phyloP scores from a whole-genome alignment of 768 basidiomycete species.

The Amanita rubescens region DNA sequence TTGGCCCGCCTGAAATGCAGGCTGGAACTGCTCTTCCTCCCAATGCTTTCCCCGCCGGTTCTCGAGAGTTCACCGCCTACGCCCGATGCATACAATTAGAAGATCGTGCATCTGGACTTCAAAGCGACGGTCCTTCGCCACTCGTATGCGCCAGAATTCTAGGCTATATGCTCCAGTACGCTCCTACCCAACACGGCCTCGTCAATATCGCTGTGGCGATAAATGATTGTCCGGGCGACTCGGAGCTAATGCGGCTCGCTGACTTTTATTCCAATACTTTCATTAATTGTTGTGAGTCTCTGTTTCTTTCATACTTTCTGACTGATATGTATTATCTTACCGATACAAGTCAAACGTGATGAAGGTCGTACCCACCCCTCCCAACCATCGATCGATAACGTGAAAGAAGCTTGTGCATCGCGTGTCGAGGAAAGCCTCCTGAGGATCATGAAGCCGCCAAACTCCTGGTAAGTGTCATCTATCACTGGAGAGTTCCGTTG shows the following conservation, averaged over 20 bases:
- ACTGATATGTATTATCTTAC: neutral
- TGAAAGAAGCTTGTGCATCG: neutral
- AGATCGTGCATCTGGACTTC: neutral
- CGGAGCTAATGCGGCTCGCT: neutral
- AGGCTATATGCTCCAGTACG: neutral
- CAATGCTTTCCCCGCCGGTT: neutral
- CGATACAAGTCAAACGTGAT: neutral
- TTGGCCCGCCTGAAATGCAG: no score
- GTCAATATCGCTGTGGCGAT: neutral
- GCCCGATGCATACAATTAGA: neutral
- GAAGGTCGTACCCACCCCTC: neutral
- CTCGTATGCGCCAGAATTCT: neutral
- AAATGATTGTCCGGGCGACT: neutral
- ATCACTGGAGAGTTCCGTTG: neutral
- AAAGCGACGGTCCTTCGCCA: neutral
- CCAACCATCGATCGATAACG: neutral
- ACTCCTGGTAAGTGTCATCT: neutral
- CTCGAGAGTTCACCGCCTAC: neutral
- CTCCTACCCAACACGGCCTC: neutral
- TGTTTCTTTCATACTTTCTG: neutral
- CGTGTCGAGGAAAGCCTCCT: neutral
- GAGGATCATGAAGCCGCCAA: neutral
- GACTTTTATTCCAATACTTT: neutral
- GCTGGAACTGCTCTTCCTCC: neutral
- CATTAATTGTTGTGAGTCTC: neutral